A percentile compares a stretch with the other conserved stretches of the same genome.
Evolutionary conservation across 192 early-diverging fungal species (phyloP).

Genomic region (Linnemannia zychae): DNA sequence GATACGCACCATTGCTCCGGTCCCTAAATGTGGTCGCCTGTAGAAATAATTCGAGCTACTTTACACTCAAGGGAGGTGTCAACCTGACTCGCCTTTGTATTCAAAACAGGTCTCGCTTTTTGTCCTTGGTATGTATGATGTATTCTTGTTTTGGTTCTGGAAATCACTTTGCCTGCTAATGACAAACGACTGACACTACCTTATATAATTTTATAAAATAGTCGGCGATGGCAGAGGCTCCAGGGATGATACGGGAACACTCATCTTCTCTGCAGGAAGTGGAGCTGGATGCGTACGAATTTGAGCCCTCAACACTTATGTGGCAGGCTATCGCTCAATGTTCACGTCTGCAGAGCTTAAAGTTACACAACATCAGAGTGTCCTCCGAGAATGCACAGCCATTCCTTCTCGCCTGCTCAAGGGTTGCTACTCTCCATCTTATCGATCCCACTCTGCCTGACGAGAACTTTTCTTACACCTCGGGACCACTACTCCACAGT

Average conservation of each 20-base stretch:
- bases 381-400: not conserved
- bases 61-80: not conserved
- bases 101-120: not conserved
- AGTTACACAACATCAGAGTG: not conserved
- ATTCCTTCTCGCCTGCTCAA: not conserved
- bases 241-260: not conserved
- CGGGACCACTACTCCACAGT: not conserved
- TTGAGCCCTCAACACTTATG: not conserved
- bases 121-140: not conserved
- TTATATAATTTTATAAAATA: not conserved
- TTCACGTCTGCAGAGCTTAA: not conserved
- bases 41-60: not conserved
- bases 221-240: not conserved
- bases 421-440: not conserved
- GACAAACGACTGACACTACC: not conserved
- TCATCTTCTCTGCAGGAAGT: not conserved
- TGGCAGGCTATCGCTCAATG: not conserved
- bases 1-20: not conserved
- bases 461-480: not conserved
- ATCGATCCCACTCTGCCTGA: not conserved
- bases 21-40: not conserved
- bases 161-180: no score
- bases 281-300: not conserved
- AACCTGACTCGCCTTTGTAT: not conserved
- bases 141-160: not conserved